Conservation (phyloP, 371 early-diverging fungal genomes). For the Mucor piriformis region DNA sequence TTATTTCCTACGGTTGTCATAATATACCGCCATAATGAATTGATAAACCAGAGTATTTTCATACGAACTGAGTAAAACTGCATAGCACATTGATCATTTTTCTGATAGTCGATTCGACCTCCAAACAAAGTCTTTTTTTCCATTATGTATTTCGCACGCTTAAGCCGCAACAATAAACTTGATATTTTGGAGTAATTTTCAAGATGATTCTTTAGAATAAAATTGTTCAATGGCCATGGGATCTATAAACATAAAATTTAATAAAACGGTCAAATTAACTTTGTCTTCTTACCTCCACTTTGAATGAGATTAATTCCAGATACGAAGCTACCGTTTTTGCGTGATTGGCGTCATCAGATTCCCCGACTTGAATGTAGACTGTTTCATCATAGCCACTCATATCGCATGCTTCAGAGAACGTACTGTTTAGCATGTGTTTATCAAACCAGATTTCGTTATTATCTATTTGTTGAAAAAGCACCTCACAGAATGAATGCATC, state of each 20-base stretch:
- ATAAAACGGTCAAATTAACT: neutral
- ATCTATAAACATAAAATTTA: slow-evolving; percentile 25
- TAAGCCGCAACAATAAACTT: slow-evolving; percentile 41
- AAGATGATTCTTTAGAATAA: slow-evolving; percentile 32
- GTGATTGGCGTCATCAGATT: neutral
- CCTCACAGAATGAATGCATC: slow-evolving; percentile 50
- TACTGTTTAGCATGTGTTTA: slow-evolving; percentile 28
- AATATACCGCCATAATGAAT: slow-evolving; percentile 51
- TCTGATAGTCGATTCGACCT: slow-evolving; percentile 11
- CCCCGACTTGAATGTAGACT: slow-evolving; percentile 15
- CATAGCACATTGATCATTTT: slow-evolving; percentile 13
- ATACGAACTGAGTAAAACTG: slow-evolving; percentile 45
- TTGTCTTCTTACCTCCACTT: slow-evolving; percentile 35
- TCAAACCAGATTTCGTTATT: slow-evolving; percentile 39
- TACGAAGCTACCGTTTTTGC: slow-evolving; percentile 12
- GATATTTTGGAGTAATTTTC: slow-evolving; percentile 37
- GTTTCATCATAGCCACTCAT: slow-evolving; percentile 20
- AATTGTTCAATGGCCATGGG: slow-evolving; percentile 54
- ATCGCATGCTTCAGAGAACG: slow-evolving; percentile 35
- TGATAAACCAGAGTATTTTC: slow-evolving; percentile 54
- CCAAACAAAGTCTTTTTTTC: slow-evolving; percentile 43
- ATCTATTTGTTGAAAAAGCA: slow-evolving; percentile 41
- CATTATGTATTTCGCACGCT: slow-evolving; percentile 50
- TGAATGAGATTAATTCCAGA: slow-evolving; percentile 35
- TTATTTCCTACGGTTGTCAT: slow-evolving; percentile 47